These are phyloP conservation scores for Boletus albobrunnescens DNA, from an alignment of 1,284 basidiomycete species.

Conservation along the genomic window DNA sequence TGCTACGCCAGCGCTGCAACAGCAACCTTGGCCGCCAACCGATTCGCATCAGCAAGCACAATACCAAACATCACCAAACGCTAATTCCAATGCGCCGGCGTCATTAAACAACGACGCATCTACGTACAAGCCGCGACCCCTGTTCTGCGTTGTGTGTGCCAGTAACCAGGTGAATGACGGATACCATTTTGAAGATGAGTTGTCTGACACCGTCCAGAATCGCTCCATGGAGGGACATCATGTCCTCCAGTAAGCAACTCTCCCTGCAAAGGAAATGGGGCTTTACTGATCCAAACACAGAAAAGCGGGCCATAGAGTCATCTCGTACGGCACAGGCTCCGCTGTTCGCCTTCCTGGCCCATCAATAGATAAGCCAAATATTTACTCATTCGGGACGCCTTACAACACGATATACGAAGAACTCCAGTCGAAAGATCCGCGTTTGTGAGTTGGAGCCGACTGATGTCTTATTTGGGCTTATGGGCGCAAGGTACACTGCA, in stretches of 20 bases:
- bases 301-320: constrained; percentile 86
- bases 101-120: constrained; percentile 11
- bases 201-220: constrained; percentile 58
- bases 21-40: constrained; percentile 30
- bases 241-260: constrained; percentile 71
- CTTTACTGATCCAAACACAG: constrained; percentile 36
- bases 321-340: constrained; percentile 94
- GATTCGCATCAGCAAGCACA: constrained; percentile 23
- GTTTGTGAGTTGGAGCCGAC: constrained; percentile 56
- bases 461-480: constrained; percentile 12
- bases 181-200: neutral
- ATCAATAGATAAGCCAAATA: constrained; percentile 96
- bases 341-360: constrained; percentile 95
- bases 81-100: constrained; percentile 5
- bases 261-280: neutral
- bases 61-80: constrained; percentile 15
- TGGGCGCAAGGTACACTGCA: constrained; percentile 71
- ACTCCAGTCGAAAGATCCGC: constrained; percentile 80
- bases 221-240: constrained; percentile 98
- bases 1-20: constrained; percentile 38
- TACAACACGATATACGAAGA: constrained; percentile 97
- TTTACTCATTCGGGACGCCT: constrained; percentile 97
- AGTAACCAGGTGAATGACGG: constrained; percentile 80
- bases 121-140: constrained; percentile 58
- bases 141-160: constrained; percentile 98